A percentile compares a stretch with the other conserved stretches of the same genome.
Evolutionary conservation across 2,329 filamentous ascomycete species (phyloP).

Genomic region (Pseudogymnoascus sp.): DNA sequence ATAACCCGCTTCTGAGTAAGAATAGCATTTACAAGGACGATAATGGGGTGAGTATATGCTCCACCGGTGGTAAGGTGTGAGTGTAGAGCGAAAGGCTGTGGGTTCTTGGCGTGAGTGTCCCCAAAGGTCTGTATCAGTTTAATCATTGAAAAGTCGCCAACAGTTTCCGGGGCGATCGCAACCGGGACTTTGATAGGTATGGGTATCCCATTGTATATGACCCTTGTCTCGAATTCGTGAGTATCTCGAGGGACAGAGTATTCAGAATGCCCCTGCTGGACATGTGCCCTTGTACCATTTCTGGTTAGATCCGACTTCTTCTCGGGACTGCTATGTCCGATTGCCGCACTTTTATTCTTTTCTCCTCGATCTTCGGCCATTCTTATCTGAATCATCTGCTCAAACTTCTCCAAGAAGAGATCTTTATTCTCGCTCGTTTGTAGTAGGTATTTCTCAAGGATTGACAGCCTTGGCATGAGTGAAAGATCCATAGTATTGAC

Average conservation of each 20-base stretch:
- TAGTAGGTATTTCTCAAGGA: slow-evolving; percentile 76
- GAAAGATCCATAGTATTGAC: slow-evolving; percentile 97
- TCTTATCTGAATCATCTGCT: slow-evolving; percentile 81
- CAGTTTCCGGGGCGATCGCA: slow-evolving; percentile 86
- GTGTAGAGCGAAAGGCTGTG: slow-evolving; percentile 78
- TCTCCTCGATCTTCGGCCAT: slow-evolving; percentile 54
- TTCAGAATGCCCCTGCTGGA: slow-evolving; percentile 45
- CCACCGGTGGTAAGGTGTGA: slow-evolving; percentile 91
- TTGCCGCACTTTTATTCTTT: slow-evolving; percentile 32
- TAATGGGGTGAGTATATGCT: slow-evolving; percentile 82
- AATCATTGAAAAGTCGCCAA: slow-evolving; percentile 94
- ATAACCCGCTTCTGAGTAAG: slow-evolving; percentile 95
- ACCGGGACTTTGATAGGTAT: slow-evolving; percentile 96
- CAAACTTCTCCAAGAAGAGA: slow-evolving; percentile 95
- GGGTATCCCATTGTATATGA: slow-evolving; percentile 92
- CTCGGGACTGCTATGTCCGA: slow-evolving; percentile 38
- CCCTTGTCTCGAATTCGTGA: slow-evolving; percentile 92
- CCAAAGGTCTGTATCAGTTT: slow-evolving; percentile 96
- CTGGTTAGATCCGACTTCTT: slow-evolving; percentile 34
- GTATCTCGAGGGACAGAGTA: slow-evolving; percentile 86
- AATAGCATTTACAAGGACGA: slow-evolving; percentile 88
- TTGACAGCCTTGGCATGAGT: slow-evolving; percentile 76
- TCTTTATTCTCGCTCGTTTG: slow-evolving; percentile 91
- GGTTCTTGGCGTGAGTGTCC: slow-evolving; percentile 69
- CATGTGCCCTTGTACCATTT: slow-evolving; percentile 54